Evolutionary conservation across 225 moss, liverwort and hornwort genomes (phyloP).

Genomic region (Takakia lepidozioides): DNA sequence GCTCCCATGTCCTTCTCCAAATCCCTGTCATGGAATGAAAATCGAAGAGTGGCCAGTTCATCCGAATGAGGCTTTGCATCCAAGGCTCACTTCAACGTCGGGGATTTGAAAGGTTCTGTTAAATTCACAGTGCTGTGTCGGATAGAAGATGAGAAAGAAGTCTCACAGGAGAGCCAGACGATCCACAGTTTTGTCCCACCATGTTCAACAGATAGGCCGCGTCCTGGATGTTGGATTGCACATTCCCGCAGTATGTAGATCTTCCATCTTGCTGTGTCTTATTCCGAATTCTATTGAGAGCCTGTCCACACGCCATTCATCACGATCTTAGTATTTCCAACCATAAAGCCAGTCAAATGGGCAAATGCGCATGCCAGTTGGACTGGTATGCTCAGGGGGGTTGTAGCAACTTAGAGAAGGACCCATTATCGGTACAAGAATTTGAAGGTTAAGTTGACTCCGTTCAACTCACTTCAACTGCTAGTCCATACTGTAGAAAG

Average conservation of each 20-base stretch:
- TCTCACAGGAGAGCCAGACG: constrained; percentile 19
- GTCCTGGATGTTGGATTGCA: constrained; percentile 18
- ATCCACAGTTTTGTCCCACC: constrained; percentile 20
- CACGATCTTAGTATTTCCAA: too few species aligned
- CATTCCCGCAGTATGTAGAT: constrained; percentile 9
- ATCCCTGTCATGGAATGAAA: too few species aligned
- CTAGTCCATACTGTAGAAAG: background rate
- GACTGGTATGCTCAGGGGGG: background rate
- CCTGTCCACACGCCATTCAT: constrained; percentile 15
- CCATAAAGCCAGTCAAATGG: background rate
- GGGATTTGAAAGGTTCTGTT: too few species aligned
- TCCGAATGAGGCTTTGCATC: too few species aligned
- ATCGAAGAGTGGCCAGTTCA: too few species aligned
- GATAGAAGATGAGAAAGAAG: too few species aligned
- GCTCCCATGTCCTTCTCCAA: too few species aligned
- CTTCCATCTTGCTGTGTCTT: constrained; percentile 3
- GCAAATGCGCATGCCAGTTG: background rate
- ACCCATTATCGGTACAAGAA: background rate
- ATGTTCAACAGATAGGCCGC: constrained; percentile 20
- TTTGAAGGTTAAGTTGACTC: background rate
- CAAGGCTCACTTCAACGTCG: too few species aligned
- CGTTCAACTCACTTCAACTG: background rate
- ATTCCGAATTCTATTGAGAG: constrained; percentile 14
- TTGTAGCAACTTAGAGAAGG: background rate
- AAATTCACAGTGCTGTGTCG: too few species aligned